Evolutionary conservation across 192 early-diverging fungal species (phyloP), one percentile per base, ranked within the genome.

Genomic region (Allomyces macrogynus): DNA sequence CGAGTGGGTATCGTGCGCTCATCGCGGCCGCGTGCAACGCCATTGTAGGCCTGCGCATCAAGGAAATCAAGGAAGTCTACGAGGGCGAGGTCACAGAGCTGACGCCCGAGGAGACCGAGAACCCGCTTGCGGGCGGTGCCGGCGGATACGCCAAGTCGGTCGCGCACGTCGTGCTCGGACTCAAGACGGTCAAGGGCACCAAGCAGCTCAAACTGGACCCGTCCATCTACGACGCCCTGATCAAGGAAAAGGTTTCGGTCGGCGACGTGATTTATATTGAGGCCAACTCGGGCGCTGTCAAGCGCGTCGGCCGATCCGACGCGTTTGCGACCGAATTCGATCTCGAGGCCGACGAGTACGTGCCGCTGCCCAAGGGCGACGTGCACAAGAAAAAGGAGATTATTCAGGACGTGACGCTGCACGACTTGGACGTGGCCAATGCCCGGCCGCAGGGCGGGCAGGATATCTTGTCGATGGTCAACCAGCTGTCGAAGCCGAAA

Each of bases 221-320:
- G 40, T 89, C 87, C 68, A 99, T 99, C 73, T 95, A 92, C 71
- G 96, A 99, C 73, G 85, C 86, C 63, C 79, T 99, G 69, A 88
- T 93, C 68, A 99, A 99, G 73, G 95, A 99, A 75, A 93, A 91
- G 68, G 95, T 99, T 16, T 80, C 81, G 24, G 84, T 91, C 7
- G 95, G 95, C 63, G 95, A 99, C 72, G 93, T 99, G 20, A 95
- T 99, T 68, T 97, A 99, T 69, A 93, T 99, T 67, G 93, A 99
- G 76, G 84, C 92, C 57, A 93, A 89, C 74, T 97, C 89, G 43
- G 95, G 95, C 32, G 86, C 93, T n/a, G 93, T 95, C 60, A 99
- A 98, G 89, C 80, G 95, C 63, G 92, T 95, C 7, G 95, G 95
- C 60, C 80, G 95, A 40, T 97, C 93, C 1, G 95, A 99, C 69